Percentiles rank a stretch among this genome's conserved stretches.
phyloP scores from a whole-genome alignment of 73 alveolate species.

The Symbiodinium natans region DNA sequence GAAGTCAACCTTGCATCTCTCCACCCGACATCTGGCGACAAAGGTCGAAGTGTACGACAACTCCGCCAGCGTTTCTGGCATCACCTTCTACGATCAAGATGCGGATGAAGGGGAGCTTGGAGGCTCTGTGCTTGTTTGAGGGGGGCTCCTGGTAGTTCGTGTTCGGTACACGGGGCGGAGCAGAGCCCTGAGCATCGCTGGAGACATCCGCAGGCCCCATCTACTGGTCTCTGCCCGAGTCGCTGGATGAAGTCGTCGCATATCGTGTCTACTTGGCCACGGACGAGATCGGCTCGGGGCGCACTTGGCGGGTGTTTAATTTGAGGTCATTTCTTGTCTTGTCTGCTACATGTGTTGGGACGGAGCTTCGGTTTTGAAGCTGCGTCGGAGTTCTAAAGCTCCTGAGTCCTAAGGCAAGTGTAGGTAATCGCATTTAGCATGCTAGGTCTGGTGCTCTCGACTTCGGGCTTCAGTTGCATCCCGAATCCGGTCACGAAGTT shows the following conservation, averaged over 20 bases:
- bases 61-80: conserved; percentile 57
- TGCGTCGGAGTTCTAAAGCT: too few relatives aligned
- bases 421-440: too few relatives aligned
- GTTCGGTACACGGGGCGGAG: not conserved
- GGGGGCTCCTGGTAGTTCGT: not conserved
- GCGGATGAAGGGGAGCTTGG: conserved; percentile 81
- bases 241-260: conserved; percentile 33
- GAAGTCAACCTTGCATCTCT: too few relatives aligned
- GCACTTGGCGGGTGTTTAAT: too few relatives aligned
- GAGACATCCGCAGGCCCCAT: conserved; percentile 35
- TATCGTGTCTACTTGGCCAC: conserved; percentile 56
- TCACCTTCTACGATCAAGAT: conserved; percentile 49
- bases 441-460: too few relatives aligned
- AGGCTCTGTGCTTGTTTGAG: not conserved
- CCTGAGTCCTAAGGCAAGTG: too few relatives aligned
- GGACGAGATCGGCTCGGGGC: conserved; percentile 59
- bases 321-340: too few relatives aligned
- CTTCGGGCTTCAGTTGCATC: not conserved
- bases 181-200: not conserved
- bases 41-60: conserved; percentile 50
- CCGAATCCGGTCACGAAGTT: not conserved
- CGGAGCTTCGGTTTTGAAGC: not conserved
- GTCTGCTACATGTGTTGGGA: not conserved
- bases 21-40: too few relatives aligned
- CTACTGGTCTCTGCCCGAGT: conserved; percentile 39